Percentiles rank a stretch among this genome's conserved stretches.
Evolutionary conservation across 192 early-diverging fungal species (phyloP).

Genomic region (Fimicolochytrium jonesii): DNA sequence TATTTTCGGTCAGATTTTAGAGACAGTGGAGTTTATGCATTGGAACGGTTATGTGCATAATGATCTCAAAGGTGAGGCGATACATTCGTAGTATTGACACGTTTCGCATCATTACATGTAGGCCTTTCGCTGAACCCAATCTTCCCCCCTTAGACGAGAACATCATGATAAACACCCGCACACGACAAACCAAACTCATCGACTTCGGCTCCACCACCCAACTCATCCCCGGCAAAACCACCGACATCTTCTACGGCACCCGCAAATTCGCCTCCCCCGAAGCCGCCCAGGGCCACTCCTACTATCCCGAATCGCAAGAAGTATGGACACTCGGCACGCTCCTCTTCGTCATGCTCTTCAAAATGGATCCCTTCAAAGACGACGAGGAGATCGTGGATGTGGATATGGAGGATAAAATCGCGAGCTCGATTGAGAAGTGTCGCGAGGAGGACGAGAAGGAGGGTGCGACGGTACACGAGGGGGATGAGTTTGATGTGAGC

Average conservation of each 20-base stretch:
- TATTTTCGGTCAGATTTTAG: constrained; percentile 45
- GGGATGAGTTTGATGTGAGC: constrained; percentile 25
- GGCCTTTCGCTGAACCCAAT: too few relatives aligned
- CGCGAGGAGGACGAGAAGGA: not conserved
- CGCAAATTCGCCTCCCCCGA: constrained; percentile 57
- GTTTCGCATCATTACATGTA: not conserved
- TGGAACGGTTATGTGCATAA: constrained; percentile 44
- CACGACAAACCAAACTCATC: constrained; percentile 48
- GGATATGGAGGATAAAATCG: constrained; percentile 36
- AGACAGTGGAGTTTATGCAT: constrained; percentile 34
- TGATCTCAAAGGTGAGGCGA: constrained; percentile 57
- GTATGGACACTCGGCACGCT: constrained; percentile 56
- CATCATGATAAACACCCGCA: constrained; percentile 48
- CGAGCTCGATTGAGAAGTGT: constrained; percentile 4
- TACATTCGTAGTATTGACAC: not conserved
- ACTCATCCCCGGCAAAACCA: constrained; percentile 24
- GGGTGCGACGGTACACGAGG: not conserved
- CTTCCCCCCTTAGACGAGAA: constrained; percentile 46
- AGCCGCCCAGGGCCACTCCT: constrained; percentile 35
- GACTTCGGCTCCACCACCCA: constrained; percentile 52
- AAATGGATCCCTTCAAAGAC: constrained; percentile 49
- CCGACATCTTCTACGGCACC: constrained; percentile 49
- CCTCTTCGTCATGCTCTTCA: constrained; percentile 52
- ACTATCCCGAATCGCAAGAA: constrained; percentile 46
- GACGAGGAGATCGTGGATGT: constrained; percentile 46